Evolutionary conservation across 345 rosid genomes (phyloP).

Genomic region (Mangifera indica): DNA sequence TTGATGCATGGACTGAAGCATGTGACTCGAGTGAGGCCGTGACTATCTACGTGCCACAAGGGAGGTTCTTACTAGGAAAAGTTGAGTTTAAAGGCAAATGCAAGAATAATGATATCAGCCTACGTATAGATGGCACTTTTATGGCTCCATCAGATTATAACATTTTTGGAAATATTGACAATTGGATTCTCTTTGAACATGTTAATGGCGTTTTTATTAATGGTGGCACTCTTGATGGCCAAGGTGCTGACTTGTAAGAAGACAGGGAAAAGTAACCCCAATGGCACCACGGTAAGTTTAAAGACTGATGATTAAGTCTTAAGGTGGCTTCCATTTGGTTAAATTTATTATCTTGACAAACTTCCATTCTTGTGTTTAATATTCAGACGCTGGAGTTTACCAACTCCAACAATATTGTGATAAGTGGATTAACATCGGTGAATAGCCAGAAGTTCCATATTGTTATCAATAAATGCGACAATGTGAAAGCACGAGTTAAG

Average conservation of each 20-base stretch:
- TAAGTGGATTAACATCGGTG: not conserved
- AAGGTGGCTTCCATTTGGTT: too few species aligned
- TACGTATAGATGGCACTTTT: conserved; percentile 56
- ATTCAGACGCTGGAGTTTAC: not conserved
- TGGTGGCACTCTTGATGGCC: conserved; percentile 20
- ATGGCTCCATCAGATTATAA: conserved; percentile 58
- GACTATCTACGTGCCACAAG: conserved; percentile 52
- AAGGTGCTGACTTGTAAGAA: conserved; percentile 3
- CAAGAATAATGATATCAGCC: conserved; percentile 39
- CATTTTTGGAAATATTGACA: conserved; percentile 38
- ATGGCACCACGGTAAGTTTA: not conserved
- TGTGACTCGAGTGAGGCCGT: conserved; percentile 50
- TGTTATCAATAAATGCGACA: not conserved
- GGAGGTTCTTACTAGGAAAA: conserved; percentile 42
- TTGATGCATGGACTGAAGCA: conserved; percentile 47
- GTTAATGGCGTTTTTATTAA: conserved; percentile 48
- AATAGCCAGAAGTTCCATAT: not conserved
- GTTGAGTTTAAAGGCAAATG: conserved; percentile 58
- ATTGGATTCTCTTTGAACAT: conserved; percentile 53
- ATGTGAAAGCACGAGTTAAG: not conserved
- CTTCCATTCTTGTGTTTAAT: not conserved
- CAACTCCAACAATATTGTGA: not conserved
- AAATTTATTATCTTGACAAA: too few species aligned
- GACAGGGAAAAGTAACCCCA: not conserved
- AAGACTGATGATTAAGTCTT: not conserved